Evolutionary conservation across 345 rosid species (phyloP).

Genomic region (Bruguiera gymnorhiza): DNA sequence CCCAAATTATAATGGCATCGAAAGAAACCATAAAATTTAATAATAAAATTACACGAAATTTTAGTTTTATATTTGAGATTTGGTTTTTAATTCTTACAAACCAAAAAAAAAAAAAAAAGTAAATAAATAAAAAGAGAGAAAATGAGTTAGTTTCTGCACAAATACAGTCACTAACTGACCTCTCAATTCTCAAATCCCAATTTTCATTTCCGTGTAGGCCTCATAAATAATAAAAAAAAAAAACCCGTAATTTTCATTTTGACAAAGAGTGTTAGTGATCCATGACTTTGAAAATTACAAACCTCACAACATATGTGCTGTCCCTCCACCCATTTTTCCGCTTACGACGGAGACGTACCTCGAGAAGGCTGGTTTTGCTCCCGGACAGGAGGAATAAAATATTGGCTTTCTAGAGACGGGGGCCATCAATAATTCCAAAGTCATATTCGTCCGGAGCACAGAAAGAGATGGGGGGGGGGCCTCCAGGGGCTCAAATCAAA

Average conservation of each 20-base stretch:
- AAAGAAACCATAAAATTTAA: too few species aligned
- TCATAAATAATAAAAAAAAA: background rate
- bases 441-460: background rate
- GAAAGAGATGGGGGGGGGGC: constrained; percentile 4
- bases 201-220: background rate
- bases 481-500: background rate
- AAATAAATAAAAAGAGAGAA: background rate
- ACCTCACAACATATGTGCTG: background rate
- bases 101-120: too few species aligned
- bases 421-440: background rate
- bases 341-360: background rate
- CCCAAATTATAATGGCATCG: too few species aligned
- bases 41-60: too few species aligned
- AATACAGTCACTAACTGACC: background rate
- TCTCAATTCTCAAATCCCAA: background rate
- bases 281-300: too few species aligned
- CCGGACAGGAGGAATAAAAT: background rate
- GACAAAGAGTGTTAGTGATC: background rate
- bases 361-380: too few species aligned
- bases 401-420: background rate
- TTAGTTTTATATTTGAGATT: too few species aligned
- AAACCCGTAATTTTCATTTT: constrained; percentile 3
- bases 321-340: background rate
- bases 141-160: background rate
- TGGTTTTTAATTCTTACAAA: too few species aligned